Conservation (phyloP, 225 moss, liverwort and hornwort species). For the Takakia lepidozioides region DNA sequence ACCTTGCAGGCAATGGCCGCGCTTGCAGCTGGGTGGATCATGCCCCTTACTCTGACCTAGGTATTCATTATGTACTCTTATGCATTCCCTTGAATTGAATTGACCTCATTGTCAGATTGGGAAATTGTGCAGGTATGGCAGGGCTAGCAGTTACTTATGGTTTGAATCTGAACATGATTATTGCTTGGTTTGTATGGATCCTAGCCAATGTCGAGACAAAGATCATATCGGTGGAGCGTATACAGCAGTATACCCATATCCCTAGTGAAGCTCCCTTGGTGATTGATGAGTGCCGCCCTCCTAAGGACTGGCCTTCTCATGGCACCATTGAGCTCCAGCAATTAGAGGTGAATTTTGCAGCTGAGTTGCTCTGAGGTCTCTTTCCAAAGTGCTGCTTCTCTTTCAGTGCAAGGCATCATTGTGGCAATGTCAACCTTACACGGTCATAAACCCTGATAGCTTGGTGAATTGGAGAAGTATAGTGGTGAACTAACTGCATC, state of each 20-base stretch:
- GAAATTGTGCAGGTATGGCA: slow-evolving; percentile 1
- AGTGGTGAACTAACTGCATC: no score
- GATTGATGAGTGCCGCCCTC: slow-evolving; percentile 18
- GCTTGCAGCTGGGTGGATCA: no score
- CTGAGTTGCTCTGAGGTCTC: neutral
- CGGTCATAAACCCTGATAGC: neutral
- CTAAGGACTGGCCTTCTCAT: slow-evolving; percentile 13
- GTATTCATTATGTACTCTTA: no score
- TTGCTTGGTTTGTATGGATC: slow-evolving; percentile 11
- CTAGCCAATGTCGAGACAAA: slow-evolving; percentile 17
- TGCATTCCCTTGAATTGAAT: no score
- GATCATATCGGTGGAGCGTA: slow-evolving; percentile 21
- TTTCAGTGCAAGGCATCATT: neutral
- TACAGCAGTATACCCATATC: slow-evolving; percentile 15
- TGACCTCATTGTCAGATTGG: no score
- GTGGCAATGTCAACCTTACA: neutral
- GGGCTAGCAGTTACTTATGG: slow-evolving; percentile 9
- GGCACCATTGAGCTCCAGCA: slow-evolving; percentile 16
- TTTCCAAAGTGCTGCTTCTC: neutral
- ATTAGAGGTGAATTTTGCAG: slow-evolving; percentile 12
- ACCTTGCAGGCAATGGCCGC: no score
- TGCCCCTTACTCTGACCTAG: no score
- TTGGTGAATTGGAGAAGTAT: no score
- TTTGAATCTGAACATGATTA: neutral
- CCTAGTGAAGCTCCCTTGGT: slow-evolving; percentile 20